These are phyloP conservation scores for Tylopilus vinaceipallidus DNA, from an alignment of 768 basidiomycete species.

Conservation along the genomic window DNA sequence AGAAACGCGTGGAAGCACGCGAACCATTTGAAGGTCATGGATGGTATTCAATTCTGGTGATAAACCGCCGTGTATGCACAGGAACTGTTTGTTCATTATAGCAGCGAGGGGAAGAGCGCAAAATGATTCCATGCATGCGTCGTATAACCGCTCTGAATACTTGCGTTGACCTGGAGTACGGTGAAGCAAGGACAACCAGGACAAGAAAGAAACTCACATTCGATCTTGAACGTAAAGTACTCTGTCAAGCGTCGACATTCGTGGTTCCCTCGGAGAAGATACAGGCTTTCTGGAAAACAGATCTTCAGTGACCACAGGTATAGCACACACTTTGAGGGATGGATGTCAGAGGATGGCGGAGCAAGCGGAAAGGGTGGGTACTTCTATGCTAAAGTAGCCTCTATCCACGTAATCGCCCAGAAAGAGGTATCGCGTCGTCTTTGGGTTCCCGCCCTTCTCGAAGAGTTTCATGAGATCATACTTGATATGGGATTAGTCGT, in stretches of 20 bases:
- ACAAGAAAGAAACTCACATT: slow-evolving; percentile 29
- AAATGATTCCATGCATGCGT: slow-evolving; percentile 73
- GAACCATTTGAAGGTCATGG: slow-evolving; percentile 60
- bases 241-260: slow-evolving; percentile 66
- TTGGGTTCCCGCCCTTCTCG: slow-evolving; percentile 73
- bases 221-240: slow-evolving; percentile 61
- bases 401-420: slow-evolving; percentile 75
- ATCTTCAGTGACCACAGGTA: slow-evolving; percentile 65
- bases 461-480: slow-evolving; percentile 81
- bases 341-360: slow-evolving; percentile 1
- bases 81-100: slow-evolving; percentile 79
- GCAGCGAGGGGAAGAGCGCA: slow-evolving; percentile 70
- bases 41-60: slow-evolving; percentile 67
- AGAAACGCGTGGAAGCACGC: no score
- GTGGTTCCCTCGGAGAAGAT: slow-evolving; percentile 63
- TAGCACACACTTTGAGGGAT: slow-evolving; percentile 45
- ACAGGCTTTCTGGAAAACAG: slow-evolving; percentile 59
- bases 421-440: slow-evolving; percentile 71
- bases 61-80: slow-evolving; percentile 75
- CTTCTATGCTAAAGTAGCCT: slow-evolving; percentile 76
- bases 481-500: slow-evolving; percentile 33
- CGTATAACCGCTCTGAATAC: slow-evolving; percentile 72
- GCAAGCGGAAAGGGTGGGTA: slow-evolving; percentile 24
- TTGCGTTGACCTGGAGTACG: slow-evolving; percentile 59
- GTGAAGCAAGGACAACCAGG: slow-evolving; percentile 3